Conservation (phyloP, 192 early-diverging fungal species). For the Coemansia sp. region DNA sequence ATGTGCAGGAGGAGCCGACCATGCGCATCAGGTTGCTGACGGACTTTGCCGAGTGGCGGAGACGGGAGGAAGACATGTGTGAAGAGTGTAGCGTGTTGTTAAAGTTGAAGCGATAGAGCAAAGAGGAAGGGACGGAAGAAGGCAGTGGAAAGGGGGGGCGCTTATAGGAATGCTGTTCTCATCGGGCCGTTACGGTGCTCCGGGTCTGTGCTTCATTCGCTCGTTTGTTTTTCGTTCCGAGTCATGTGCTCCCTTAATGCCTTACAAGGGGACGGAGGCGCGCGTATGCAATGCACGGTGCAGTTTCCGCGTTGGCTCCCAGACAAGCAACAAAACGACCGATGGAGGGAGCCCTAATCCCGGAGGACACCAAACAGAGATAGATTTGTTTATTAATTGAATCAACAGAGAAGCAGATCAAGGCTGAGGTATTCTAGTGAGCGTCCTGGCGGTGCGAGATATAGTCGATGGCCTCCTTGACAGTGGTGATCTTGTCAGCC, state of each 20-base stretch:
- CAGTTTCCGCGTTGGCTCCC: too few relatives aligned
- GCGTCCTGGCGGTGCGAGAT: constrained; percentile 70
- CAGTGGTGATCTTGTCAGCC: constrained; percentile 91
- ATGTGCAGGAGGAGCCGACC: constrained; percentile 46
- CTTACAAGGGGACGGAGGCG: too few relatives aligned
- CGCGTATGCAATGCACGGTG: too few relatives aligned
- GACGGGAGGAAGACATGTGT: not conserved
- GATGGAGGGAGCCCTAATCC: too few relatives aligned
- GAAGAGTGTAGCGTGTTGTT: not conserved
- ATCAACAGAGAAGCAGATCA: not conserved
- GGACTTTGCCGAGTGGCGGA: constrained; percentile 29
- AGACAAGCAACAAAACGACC: too few relatives aligned
- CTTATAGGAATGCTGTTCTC: too few relatives aligned
- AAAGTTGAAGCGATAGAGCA: not conserved
- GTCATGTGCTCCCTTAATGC: too few relatives aligned
- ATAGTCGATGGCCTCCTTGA: constrained; percentile 85
- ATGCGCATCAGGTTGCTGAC: constrained; percentile 53
- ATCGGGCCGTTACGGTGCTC: too few relatives aligned
- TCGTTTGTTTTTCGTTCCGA: too few relatives aligned
- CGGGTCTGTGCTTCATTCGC: too few relatives aligned
- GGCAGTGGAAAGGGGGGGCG: too few relatives aligned
- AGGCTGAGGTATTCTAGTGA: constrained; percentile 56
- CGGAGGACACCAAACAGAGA: not conserved
- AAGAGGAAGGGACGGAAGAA: not conserved
- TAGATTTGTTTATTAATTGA: not conserved